Base-by-base conservation (phyloP, 805 yeast species). In the Pichia scutulata region DNA sequence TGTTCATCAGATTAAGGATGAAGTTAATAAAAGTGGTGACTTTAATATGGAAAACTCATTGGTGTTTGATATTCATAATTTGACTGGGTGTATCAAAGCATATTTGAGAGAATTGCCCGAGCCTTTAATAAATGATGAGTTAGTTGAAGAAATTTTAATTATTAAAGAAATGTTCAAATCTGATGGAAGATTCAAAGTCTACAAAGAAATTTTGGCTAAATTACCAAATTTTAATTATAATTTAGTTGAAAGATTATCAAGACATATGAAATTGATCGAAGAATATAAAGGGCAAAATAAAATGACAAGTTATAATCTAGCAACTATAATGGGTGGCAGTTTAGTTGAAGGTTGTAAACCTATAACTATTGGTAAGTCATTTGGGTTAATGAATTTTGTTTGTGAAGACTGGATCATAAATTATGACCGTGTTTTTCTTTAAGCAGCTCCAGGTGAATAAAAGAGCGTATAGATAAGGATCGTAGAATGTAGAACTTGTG, bases 241-340 rank as follows among this genome's bases (percentile, higher is more conserved):
- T 47, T 74, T 92, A 9, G 71, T 92, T 63, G 79, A 79, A 59
- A 68, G 85, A 45, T 71, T 92, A 48, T 73, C 85, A 39, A 68
- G 73, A 41, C 98, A 90, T 69, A 74, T 90, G 70, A 73, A 76
- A 55, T 75, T 75, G 56, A 83, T 92, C 23, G 82, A 85, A 49
- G 76, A 75, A 52, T 81, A 80, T 60, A 81, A 83, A 43, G 81
- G 77, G 12, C 70, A 69, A 44, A 92, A 92, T 68, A 82, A 82
- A 63, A 92, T 92, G 98, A 87, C 84, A 50, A 80, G 95, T 3
- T 82, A 89, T 1, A 92, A 92, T 62, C 69, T 92, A 60, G 95
- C 97, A 5, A 92, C 95, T 49, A 97, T 92, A 7, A 84, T 92
- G 55, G 83, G 82, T 1, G 83, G 83, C 1, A 77, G 81, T 3